Evolutionary conservation across 2,329 filamentous ascomycete genomes (phyloP).

Genomic region (Aspergillus intermedius): DNA sequence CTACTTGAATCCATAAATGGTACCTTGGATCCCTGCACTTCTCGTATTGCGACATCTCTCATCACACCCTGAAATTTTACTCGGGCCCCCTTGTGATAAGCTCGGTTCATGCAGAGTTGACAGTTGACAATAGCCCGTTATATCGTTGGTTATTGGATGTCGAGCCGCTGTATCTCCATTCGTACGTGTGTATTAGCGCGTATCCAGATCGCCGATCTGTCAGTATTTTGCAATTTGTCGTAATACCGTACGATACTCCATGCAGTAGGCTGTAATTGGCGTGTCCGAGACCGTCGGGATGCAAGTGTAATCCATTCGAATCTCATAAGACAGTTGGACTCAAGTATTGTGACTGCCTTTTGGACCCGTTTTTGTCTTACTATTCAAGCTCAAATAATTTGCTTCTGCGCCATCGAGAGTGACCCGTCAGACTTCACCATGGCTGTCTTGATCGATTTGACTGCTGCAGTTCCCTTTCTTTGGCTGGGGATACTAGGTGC

Average conservation of each 20-base stretch:
- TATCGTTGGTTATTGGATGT: not conserved
- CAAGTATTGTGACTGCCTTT: not conserved
- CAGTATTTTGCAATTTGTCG: not conserved
- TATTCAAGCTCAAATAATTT: not conserved
- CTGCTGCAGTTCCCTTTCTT: not conserved
- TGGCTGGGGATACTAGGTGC: not conserved
- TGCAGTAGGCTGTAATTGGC: not conserved
- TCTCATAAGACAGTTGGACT: not conserved
- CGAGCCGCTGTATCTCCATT: not conserved
- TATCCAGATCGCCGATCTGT: not conserved
- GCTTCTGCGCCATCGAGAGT: not conserved
- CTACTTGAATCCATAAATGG: not conserved
- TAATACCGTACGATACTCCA: not conserved
- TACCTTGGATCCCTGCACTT: not conserved
- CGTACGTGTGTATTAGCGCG: not conserved
- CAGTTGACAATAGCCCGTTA: not conserved
- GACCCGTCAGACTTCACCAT: not conserved
- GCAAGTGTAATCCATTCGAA: not conserved
- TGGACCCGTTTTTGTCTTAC: not conserved
- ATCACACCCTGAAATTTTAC: not conserved
- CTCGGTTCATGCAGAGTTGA: not conserved
- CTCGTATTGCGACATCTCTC: not conserved
- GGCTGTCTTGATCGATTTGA: not conserved
- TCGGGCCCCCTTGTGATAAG: not conserved
- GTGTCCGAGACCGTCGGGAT: not conserved